A percentile compares a stretch with the other conserved stretches of the same genome.
Conservation (phyloP, 331 rosid species). For the Dryas integrifolia region DNA sequence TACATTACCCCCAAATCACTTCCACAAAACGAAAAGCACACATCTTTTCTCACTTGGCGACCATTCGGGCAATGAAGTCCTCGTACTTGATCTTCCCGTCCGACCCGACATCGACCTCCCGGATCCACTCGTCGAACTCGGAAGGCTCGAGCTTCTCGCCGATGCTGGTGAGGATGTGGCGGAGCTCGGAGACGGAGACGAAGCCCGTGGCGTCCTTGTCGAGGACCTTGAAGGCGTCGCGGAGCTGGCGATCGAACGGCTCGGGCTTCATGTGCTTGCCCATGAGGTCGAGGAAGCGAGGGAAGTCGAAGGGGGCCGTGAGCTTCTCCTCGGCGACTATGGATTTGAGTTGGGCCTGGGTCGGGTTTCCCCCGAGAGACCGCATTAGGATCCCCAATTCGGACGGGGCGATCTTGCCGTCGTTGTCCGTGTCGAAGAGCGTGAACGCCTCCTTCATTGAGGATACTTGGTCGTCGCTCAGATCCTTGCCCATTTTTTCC, state of each 20-base stretch:
- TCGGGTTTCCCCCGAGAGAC: slow-evolving; percentile 90
- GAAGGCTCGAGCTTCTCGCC: slow-evolving; percentile 97
- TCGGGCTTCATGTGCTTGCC: slow-evolving; percentile 91
- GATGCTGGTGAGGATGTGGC: slow-evolving; percentile 87
- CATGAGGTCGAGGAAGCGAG: slow-evolving; percentile 82
- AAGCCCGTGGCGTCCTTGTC: slow-evolving; percentile 82
- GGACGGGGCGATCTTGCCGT: slow-evolving; percentile 87
- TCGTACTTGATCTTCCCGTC: slow-evolving; percentile 94
- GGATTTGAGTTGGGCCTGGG: slow-evolving; percentile 91
- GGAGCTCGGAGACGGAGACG: slow-evolving; percentile 81
- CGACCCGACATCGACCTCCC: slow-evolving; percentile 85
- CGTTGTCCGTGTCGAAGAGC: slow-evolving; percentile 75
- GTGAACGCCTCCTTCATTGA: slow-evolving; percentile 94
- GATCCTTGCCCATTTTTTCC: slow-evolving; percentile 72
- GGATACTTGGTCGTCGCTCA: slow-evolving; percentile 82
- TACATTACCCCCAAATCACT: slow-evolving; percentile 28
- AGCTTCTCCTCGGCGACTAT: slow-evolving; percentile 76
- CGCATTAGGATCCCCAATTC: slow-evolving; percentile 96
- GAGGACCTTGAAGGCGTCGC: slow-evolving; percentile 90
- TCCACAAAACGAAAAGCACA: slow-evolving; percentile 27
- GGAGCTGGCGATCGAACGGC: slow-evolving; percentile 96
- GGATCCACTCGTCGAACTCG: slow-evolving; percentile 98
- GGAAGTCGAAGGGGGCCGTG: slow-evolving; percentile 77
- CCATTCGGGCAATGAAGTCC: slow-evolving; percentile 92
- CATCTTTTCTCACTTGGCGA: slow-evolving; percentile 66